Evolutionary conservation across 1,284 basidiomycete genomes (phyloP).

Genomic region (Ceratobasidium sp.): DNA sequence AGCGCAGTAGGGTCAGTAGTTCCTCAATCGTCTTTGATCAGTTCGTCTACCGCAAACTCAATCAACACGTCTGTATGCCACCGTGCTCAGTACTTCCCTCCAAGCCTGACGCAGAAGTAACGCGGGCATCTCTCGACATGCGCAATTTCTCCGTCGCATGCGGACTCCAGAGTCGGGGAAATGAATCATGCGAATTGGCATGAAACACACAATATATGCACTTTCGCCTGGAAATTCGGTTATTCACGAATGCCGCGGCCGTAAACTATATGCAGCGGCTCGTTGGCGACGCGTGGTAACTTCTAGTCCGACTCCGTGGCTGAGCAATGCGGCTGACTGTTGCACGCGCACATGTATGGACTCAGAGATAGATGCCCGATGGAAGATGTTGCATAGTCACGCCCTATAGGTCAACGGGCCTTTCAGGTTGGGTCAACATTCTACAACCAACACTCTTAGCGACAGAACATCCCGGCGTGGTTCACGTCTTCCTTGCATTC

Average conservation of each 20-base stretch:
- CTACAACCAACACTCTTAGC: conserved; percentile 8
- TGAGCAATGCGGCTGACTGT: conserved; percentile 6
- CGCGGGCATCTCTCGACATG: not conserved
- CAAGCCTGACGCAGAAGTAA: too few relatives aligned
- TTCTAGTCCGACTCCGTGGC: not conserved
- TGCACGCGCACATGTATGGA: not conserved
- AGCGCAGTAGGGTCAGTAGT: conserved; percentile 4
- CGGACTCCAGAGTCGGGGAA: not conserved
- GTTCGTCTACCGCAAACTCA: not conserved
- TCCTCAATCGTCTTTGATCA: conserved; percentile 7
- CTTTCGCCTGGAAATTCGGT: not conserved
- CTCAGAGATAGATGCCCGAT: conserved; percentile 31
- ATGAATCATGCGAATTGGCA: not conserved
- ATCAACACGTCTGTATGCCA: not conserved
- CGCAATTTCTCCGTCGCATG: not conserved
- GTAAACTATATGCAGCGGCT: too few relatives aligned
- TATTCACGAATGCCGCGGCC: not conserved
- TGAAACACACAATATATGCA: not conserved
- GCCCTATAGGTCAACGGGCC: not conserved
- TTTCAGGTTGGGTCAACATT: conserved; percentile 18
- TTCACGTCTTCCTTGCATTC: not conserved
- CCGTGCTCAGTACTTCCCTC: not conserved
- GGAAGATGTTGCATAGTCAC: conserved; percentile 9
- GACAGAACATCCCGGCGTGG: not conserved
- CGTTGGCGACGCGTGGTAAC: not conserved